Base-by-base conservation (phyloP, 176 grass and related monocot species). In the Zizania latifolia region DNA sequence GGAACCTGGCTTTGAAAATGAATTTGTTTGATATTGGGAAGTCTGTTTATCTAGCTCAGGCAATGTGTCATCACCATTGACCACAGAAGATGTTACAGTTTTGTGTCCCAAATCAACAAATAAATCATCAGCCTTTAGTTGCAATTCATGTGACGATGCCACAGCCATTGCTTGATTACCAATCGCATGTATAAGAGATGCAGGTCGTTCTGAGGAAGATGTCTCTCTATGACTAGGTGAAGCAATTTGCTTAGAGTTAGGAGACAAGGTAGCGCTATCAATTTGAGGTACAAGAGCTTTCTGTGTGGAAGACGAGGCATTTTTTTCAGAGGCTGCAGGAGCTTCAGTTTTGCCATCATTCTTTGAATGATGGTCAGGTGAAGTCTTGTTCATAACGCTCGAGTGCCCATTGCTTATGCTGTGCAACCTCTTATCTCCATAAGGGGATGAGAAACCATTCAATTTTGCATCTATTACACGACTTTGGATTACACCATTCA, bases 321-420 rank as follows among this genome's bases (percentile, higher is more conserved):
- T 68, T 32, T 53, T 75, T 38, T 53, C 75, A 23, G 63, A 62
- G 16, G 29, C 44, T 48, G 62, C 36, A 27, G 56, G 8, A 48
- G 48, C 31, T 88, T 70, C 75, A 62, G 70, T 28, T 78, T 83
- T 87, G 28, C 48, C 44, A 33, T 26, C 70, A 48, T 75, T 79
- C 45, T 68, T 83, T 63, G 63, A 84, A 26, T 22, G 69, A 24
- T 55, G 41, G 8, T 16, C 26, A 12, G 36, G 8, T 73, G 28
- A 43, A 55, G 60, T 62, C 19, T 66, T 78, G 69, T 26, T 13
- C 1, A 45, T 65, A 38, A 77, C 19, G 37, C 44, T 63, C 28
- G 79, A 67, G 53, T 62, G 58, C 35, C 27, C 84, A 33, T 24
- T 79, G 54, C 29, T 31, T 75, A 41, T 37, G 64, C n/a, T 56